phyloP scores from a whole-genome alignment of 768 basidiomycete genomes.

The Termitomyces sp. region DNA sequence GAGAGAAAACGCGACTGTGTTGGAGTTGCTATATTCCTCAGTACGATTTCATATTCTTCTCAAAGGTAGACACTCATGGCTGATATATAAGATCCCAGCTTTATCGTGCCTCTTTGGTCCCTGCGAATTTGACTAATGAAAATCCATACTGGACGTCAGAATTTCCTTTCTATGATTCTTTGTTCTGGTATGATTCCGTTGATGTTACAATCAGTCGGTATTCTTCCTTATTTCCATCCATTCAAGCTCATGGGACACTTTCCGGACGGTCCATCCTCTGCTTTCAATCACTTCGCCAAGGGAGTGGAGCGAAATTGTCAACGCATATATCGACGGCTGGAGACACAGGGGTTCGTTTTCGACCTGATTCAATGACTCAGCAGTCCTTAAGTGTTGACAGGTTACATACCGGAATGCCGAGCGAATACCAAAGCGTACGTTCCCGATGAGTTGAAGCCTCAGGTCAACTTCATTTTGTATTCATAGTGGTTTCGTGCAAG shows the following conservation, averaged over 20 bases:
- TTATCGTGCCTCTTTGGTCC: conserved; percentile 44
- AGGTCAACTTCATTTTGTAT: background rate
- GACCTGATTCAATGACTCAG: background rate
- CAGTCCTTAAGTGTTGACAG: conserved; percentile 15
- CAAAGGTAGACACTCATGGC: background rate
- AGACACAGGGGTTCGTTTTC: conserved; percentile 31
- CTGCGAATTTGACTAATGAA: conserved; percentile 43
- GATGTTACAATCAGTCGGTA: background rate
- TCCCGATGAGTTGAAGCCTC: background rate
- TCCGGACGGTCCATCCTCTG: conserved; percentile 46
- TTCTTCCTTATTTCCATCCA: background rate
- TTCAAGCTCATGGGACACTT: conserved; percentile 46
- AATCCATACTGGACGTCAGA: conserved; percentile 44
- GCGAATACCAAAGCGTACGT: conserved; percentile 42
- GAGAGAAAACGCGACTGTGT: conserved; percentile 34
- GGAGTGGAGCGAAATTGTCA: conserved; percentile 44
- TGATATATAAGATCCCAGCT: conserved; percentile 22
- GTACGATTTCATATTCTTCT: conserved; percentile 18
- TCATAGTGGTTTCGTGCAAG: conserved; percentile 41
- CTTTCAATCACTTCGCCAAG: conserved; percentile 37
- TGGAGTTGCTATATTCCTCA: conserved; percentile 43
- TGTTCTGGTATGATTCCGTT: conserved; percentile 35
- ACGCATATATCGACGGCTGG: conserved; percentile 47
- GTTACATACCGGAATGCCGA: conserved; percentile 45
- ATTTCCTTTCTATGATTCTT: conserved; percentile 44